phyloP scores from a whole-genome alignment of 2,329 filamentous ascomycete species.

The Fusarium cyanostomum region DNA sequence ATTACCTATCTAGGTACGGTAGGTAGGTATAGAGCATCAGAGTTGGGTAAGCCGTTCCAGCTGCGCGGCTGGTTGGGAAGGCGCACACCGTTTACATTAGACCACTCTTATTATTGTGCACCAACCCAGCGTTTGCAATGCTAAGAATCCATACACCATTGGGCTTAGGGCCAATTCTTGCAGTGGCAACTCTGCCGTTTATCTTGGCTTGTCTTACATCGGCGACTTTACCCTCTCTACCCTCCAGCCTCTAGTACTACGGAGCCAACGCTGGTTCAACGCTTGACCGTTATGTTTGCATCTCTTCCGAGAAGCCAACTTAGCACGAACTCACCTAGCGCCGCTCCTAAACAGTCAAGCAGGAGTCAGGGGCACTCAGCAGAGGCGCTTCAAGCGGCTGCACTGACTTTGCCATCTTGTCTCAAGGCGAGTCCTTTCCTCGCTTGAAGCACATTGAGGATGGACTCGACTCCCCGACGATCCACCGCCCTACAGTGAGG shows the following conservation, averaged over 20 bases:
- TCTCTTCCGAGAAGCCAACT: slow-evolving; percentile 13
- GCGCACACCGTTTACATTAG: slow-evolving; percentile 3
- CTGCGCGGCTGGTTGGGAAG: neutral
- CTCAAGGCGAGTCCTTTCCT: neutral
- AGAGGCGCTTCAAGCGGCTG: slow-evolving; percentile 14
- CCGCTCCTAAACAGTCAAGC: slow-evolving; percentile 8
- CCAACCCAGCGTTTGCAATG: slow-evolving; percentile 12
- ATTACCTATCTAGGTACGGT: neutral
- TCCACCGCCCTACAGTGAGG: slow-evolving; percentile 30
- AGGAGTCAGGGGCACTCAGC: slow-evolving; percentile 8
- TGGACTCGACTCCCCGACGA: slow-evolving; percentile 34
- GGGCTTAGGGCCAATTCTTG: neutral
- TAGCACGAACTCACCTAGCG: slow-evolving; percentile 13
- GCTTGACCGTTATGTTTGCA: slow-evolving; percentile 37
- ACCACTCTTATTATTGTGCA: neutral
- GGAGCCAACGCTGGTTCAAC: slow-evolving; percentile 25
- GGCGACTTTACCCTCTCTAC: neutral
- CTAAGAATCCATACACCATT: neutral
- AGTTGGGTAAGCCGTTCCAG: neutral
- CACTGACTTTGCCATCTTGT: slow-evolving; percentile 7
- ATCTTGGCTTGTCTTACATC: slow-evolving; percentile 24
- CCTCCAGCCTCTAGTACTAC: slow-evolving; percentile 13
- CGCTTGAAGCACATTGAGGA: slow-evolving; percentile 12
- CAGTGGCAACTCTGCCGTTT: slow-evolving; percentile 11
- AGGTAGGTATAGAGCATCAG: neutral